Evolutionary conservation across 495 filamentous ascomycete species (phyloP), one percentile per base, ranked within the genome.

Genomic region (Amniculicola lignicola): DNA sequence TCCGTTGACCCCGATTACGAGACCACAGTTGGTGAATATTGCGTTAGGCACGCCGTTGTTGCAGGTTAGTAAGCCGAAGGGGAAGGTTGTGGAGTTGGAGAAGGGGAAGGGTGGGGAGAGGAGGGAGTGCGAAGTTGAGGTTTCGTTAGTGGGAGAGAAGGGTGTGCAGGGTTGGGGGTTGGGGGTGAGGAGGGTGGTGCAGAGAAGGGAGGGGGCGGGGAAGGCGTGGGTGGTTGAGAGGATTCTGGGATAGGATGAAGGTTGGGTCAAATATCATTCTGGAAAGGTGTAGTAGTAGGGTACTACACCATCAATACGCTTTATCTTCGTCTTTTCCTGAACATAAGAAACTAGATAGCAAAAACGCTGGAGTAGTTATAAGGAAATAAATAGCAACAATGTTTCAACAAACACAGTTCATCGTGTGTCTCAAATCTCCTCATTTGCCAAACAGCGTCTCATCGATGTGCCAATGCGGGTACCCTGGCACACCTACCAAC

Each of bases 11-110:
- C 77, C 86, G 23, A 75, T 94, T 4, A 87, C 82, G 18, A 85
- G 80, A 5, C 74, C 77, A 9, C 87, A 91, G 66, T 77, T 99
- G n/a, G 80, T 88, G 11, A 80, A 80, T 9, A 72, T 97, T 41
- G 88, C 90, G 4, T 84, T 88, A 66, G 88, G 88, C 9, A 96
- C 93, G 12, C 89, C 92, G 52, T 74, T 97, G 51, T 67, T 97
- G 21, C 78, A 79, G 33, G 91, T 91, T 57, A 86, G 88, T 0
- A 98, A 97, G 75, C 94, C 93, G 2, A 82, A 96, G 63, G 82
- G 81, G 31, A 94, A 92, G 74, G 83, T 87, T 61, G 80, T 83
- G 49, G 68, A 73, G 33, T 62, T 83, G 16, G 69, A 67, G 25
- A 52, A 55, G 12, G 82, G 81, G 19, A 36, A 58, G 24, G 46